Conservation (phyloP, 176 grass and related monocot genomes). For the Lolium multiflorum region DNA sequence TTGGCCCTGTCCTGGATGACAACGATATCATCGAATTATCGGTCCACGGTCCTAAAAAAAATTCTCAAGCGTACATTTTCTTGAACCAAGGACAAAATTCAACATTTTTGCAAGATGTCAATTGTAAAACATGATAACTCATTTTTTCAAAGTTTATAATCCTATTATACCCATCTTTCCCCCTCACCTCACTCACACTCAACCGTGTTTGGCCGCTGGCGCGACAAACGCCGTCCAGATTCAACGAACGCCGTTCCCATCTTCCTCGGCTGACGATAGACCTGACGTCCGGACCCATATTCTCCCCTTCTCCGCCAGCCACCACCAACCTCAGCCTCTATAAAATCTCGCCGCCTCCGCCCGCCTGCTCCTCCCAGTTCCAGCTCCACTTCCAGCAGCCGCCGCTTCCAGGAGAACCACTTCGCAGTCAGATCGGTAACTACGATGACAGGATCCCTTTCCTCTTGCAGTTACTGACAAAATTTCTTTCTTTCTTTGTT, state of each 20-base stretch:
- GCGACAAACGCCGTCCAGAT: constrained; percentile 30
- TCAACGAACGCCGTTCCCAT: constrained; percentile 14
- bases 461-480: no score
- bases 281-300: fast-evolving
- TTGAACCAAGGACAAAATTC: no score
- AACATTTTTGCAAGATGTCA: no score
- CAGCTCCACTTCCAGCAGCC: background rate
- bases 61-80: no score
- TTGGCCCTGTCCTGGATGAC: no score
- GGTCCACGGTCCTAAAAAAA: no score
- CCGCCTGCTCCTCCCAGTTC: background rate
- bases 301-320: background rate
- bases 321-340: background rate
- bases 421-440: background rate
- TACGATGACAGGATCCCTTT: background rate
- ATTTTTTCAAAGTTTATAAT: no score
- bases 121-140: no score
- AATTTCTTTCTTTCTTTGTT: background rate
- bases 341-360: constrained; percentile 28
- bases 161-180: background rate
- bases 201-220: background rate
- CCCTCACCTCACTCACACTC: background rate
- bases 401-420: background rate
- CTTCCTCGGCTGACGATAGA: background rate
- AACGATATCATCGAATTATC: no score